phyloP scores from a whole-genome alignment of 495 filamentous ascomycete genomes.

The Melanomma pulvis-pyrius region DNA sequence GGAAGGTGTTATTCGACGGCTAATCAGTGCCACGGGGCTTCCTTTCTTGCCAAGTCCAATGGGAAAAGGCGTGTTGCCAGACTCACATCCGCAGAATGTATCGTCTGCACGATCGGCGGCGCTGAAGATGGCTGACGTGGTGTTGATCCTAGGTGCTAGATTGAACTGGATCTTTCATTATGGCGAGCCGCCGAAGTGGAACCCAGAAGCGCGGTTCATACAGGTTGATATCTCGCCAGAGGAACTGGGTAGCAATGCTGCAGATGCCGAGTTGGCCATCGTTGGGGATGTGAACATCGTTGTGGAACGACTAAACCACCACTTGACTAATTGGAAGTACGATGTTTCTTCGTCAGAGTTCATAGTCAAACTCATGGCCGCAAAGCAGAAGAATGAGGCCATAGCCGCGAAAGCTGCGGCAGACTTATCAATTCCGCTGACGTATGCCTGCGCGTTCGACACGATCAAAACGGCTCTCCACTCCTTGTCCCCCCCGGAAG shows the following conservation, averaged over 20 bases:
- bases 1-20: slow-evolving; percentile 51
- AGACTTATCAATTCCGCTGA: slow-evolving; percentile 48
- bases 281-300: slow-evolving; percentile 59
- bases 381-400: slow-evolving; percentile 54
- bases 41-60: slow-evolving; percentile 67
- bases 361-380: slow-evolving; percentile 42
- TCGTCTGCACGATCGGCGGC: slow-evolving; percentile 62
- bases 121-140: slow-evolving; percentile 60
- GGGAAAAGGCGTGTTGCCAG: slow-evolving; percentile 64
- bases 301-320: slow-evolving; percentile 51
- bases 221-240: slow-evolving; percentile 62
- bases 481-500: slow-evolving; percentile 42
- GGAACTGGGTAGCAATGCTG: slow-evolving; percentile 54
- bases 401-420: slow-evolving; percentile 4
- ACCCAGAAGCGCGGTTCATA: slow-evolving; percentile 57
- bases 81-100: slow-evolving; percentile 59
- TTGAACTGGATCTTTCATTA: slow-evolving; percentile 70
- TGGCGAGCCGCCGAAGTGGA: slow-evolving; percentile 63
- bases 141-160: slow-evolving; percentile 62
- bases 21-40: slow-evolving; percentile 57
- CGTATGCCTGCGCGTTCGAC: slow-evolving; percentile 59
- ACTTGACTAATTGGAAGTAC: slow-evolving; percentile 53
- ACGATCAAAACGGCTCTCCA: slow-evolving; percentile 56
- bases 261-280: slow-evolving; percentile 53
- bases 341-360: slow-evolving; percentile 41